These are phyloP conservation scores for Nemania bipapillata DNA, from an alignment of 2,329 filamentous ascomycete species.

Conservation along the genomic window DNA sequence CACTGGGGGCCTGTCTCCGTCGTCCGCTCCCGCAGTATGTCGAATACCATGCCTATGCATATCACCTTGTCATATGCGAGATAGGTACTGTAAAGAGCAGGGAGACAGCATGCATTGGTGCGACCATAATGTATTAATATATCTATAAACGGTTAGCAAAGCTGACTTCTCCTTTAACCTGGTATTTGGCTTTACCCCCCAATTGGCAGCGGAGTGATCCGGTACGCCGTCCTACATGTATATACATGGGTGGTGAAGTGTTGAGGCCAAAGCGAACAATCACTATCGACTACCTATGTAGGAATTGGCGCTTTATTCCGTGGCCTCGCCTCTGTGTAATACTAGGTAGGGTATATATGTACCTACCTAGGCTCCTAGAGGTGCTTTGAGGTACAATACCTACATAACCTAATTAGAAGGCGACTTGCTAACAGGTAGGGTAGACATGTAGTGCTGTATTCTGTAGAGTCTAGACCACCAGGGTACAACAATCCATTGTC, in stretches of 20 bases:
- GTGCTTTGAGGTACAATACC: too few species aligned
- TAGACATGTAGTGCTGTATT: too few species aligned
- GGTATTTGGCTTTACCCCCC: not conserved
- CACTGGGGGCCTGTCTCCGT: not conserved
- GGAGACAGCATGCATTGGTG: not conserved
- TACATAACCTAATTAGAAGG: too few species aligned
- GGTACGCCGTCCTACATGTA: not conserved
- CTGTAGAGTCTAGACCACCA: too few species aligned
- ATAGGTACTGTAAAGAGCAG: not conserved
- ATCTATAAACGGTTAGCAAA: not conserved
- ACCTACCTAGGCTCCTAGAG: too few species aligned
- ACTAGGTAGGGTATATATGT: too few species aligned
- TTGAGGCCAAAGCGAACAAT: too few species aligned
- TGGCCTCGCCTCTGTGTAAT: too few species aligned
- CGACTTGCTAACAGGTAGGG: too few species aligned
- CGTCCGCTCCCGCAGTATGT: not conserved
- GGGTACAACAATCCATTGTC: too few species aligned
- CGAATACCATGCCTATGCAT: not conserved
- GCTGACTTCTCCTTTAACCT: not conserved
- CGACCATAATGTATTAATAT: not conserved
- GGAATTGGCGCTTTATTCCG: too few species aligned
- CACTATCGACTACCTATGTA: too few species aligned
- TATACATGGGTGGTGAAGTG: not conserved
- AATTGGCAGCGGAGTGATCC: constrained; percentile 11
- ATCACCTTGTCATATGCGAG: not conserved